Evolutionary conservation across 2,329 filamentous ascomycete species (phyloP), one percentile per base, ranked within the genome.

Genomic region (Sordariomycetes sp.): DNA sequence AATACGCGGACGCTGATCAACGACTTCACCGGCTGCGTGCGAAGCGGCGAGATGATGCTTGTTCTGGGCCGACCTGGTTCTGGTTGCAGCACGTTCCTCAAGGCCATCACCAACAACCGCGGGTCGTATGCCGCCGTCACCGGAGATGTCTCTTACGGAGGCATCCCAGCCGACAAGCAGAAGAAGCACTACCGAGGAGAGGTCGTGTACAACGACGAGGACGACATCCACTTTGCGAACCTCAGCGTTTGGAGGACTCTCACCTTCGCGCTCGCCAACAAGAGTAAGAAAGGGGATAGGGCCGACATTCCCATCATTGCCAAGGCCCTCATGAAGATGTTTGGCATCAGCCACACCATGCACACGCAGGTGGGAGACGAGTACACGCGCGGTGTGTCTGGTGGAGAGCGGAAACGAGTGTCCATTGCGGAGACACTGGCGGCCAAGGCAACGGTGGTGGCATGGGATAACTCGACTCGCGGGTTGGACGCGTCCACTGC

Each of bases 381-480:
- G 61, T 79, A 73, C 64, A 79, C 85, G 7, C 81, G 87, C 53
- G 89, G 89, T 68, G 86, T 93, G 0, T 89, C 85, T 53, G 89
- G 89, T 64, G 89, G 89, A 59, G 89, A 94, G 72, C 75, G 89
- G 43, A 93, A 92, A 69, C 86, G 89, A 66, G 88, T 90, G 10
- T 86, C 84, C 24, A 90, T 93, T 62, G 87, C 87, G 1, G 89
- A 93, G 70, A 89, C 87, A 0, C 37, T 50, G 24, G 20, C 51
- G 28, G 35, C 28, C 34, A 28, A 58, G 48, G 37, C 25, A 11
- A 37, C 50, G 20, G 24, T 67, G 24, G 64, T 65, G 53, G 69
- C 67, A 54, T 69, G 67, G 67, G 67, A 69, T 11, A 69, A 69
- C 53, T 68, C 65, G 8, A 69, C 67, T 1, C 67, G 67, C 2